Evolutionary conservation across 495 filamentous ascomycete genomes (phyloP), one percentile per base, ranked within the genome.

Genomic region (Pyrenopolyporus hunteri): DNA sequence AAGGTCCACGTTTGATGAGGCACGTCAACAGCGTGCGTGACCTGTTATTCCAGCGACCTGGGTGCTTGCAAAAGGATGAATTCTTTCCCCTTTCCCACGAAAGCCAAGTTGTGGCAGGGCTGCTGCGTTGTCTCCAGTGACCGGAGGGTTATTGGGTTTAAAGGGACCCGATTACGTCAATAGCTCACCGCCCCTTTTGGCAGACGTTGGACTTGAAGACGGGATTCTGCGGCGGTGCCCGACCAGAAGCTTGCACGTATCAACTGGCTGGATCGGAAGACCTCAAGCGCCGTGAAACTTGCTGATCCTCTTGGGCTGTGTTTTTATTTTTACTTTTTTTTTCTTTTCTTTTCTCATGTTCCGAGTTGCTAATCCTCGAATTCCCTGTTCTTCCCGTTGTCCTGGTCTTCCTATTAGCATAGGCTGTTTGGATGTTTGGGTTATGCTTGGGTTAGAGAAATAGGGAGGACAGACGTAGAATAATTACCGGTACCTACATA

Each of bases 71-170:
- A 50, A 11, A 51, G 42, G 45, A 66, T 61, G 45, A 52, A 26
- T 52, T 33, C 33, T 50, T 47, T 65, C 44, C 40, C 13, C 37
- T 52, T 59, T 56, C 52, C 62, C 63, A 57, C 46, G 57, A 52
- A 19, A 61, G 40, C 56, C 57, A 39, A 22, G 35, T 40, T 39
- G 50, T 61, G 63, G 46, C 57, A 60, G 63, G 39, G 57, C 44
- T 66, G 63, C 63, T 66, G 63, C 47, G 63, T 66, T 66, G 63
- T 66, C 63, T 61, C 57, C 63, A 60, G 51, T 66, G 52, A 56
- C 39, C 25, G 55, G 40, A 66, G 57, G 52, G 25, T 28, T 47
- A 17, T 57, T 45, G 40, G 57, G 51, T 48, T 55, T 26, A 17
- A 23, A 32, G 57, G 57, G 57, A 53, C 51, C 39, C 56, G 32